Base-by-base conservation (phyloP, 768 basidiomycete genomes). In the Mycena haematopus region DNA sequence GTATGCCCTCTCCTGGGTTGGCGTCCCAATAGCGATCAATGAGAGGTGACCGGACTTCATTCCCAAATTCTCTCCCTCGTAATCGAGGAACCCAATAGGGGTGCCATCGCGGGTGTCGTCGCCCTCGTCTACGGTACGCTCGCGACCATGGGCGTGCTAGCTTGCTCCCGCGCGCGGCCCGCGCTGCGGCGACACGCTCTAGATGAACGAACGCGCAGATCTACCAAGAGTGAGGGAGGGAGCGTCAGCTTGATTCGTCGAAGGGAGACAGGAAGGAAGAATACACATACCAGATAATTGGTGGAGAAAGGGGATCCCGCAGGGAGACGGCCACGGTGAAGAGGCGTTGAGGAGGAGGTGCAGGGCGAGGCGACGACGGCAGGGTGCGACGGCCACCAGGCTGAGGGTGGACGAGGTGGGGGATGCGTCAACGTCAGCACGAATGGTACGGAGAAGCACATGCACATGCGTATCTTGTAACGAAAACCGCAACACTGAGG, bases 311-410 rank as follows among this genome's bases (percentile, higher is more conserved):
- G 31, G 50, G 47, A 19, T 6, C 50, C 50, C 50, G 31, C 50
- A 51, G 31, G 50, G 50, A 51, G 49, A 51, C 19, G 49, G 50
- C 50, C 29, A 35, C 50, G 50, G n/a, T 51, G 50, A 42, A 46
- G 45, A 14, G 45, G 45, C 45, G 45, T 22, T 25, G 45, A 24
- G 13, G 22, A 46, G n/a, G 42, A 42, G 42, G n/a, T 21, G n/a
- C 22, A 46, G 45, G 29, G 50, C 50, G 50, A 51, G 13, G 47
- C 19, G 40, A 42, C 44, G 44, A 45, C 22, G 22, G 44, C 44
- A 13, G 44, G 21, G 14, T 24, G 44, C 22, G 44, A 45, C 21
- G 7, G 9, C 22, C 9, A 45, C 44, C 11, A 9, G 44, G 44
- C 8, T n/a, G n/a, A n/a, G n/a, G n/a, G n/a, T n/a, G n/a, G n/a